phyloP scores from a whole-genome alignment of 345 rosid species.

The Syzygium aqueum region DNA sequence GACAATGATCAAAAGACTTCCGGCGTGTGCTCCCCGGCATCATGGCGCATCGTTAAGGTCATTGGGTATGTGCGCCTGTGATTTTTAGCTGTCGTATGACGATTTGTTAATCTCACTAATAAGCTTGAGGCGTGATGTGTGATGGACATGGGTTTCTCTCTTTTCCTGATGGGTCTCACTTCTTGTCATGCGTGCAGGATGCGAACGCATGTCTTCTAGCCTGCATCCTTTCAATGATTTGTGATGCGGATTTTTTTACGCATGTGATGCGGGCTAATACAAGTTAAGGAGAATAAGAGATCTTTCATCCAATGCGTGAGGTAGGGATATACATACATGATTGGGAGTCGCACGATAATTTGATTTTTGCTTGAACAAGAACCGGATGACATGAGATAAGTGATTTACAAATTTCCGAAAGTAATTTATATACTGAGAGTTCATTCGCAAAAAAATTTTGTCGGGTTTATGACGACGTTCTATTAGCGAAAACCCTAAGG shows the following conservation, averaged over 20 bases:
- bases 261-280: neutral
- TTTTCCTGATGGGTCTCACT: neutral
- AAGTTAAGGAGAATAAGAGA: neutral
- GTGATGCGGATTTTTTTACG: neutral
- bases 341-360: fast-evolving
- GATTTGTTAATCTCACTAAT: neutral
- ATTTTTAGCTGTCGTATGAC: neutral
- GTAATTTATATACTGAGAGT: neutral
- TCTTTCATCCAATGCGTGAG: neutral
- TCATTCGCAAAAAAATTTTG: too few species aligned
- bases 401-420: neutral
- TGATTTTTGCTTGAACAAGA: neutral
- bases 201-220: neutral
- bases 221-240: neutral
- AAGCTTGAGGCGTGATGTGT: neutral
- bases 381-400: fast-evolving
- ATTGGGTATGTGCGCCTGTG: neutral
- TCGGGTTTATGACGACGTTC: neutral
- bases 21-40: neutral
- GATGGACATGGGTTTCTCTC: neutral
- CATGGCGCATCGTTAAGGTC: neutral
- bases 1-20: neutral
- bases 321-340: fast-evolving
- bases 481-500: neutral
- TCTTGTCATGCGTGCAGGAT: neutral